Percentiles rank a stretch among this genome's conserved stretches.
These are phyloP conservation scores for Cystobasidium sp. DNA, from an alignment of 1,284 basidiomycete genomes.

Conservation along the genomic window DNA sequence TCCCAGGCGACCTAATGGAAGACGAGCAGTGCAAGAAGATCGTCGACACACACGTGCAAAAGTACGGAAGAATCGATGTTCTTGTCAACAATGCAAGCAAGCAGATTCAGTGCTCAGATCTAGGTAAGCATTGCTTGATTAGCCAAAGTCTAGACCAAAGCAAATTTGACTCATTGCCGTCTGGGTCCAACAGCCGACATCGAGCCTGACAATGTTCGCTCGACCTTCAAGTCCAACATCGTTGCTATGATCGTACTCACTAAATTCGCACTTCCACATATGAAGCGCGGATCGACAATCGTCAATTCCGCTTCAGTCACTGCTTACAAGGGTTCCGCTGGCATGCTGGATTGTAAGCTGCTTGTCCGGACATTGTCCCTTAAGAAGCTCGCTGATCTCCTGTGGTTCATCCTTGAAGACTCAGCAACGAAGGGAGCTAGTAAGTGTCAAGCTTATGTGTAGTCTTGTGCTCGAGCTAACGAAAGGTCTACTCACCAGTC, in stretches of 20 bases:
- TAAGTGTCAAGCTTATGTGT: not conserved
- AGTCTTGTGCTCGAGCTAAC: not conserved
- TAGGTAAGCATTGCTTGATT: conserved; percentile 52
- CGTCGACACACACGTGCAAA: conserved; percentile 63
- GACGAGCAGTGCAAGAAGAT: conserved; percentile 59
- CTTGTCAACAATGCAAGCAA: conserved; percentile 70
- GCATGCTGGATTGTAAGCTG: conserved; percentile 62
- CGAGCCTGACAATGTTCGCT: conserved; percentile 43
- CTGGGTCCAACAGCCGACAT: conserved; percentile 50
- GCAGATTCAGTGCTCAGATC: conserved; percentile 62
- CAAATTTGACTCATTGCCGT: no score
- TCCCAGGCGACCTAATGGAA: conserved; percentile 61
- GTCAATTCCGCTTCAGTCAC: conserved; percentile 70
- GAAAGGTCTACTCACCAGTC: conserved; percentile 30
- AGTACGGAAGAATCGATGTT: conserved; percentile 62
- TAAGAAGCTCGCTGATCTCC: not conserved
- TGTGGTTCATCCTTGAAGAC: conserved; percentile 1
- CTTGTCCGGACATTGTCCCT: not conserved
- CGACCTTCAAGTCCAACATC: conserved; percentile 63
- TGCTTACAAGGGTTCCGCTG: conserved; percentile 50
- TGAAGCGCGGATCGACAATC: conserved; percentile 66
- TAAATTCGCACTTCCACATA: conserved; percentile 63
- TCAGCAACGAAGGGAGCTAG: conserved; percentile 52
- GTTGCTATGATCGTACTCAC: conserved; percentile 65
- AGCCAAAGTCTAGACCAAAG: no score